These are phyloP conservation scores for Macrocystidia cucumis DNA, from an alignment of 1,284 basidiomycete species.

Conservation along the genomic window DNA sequence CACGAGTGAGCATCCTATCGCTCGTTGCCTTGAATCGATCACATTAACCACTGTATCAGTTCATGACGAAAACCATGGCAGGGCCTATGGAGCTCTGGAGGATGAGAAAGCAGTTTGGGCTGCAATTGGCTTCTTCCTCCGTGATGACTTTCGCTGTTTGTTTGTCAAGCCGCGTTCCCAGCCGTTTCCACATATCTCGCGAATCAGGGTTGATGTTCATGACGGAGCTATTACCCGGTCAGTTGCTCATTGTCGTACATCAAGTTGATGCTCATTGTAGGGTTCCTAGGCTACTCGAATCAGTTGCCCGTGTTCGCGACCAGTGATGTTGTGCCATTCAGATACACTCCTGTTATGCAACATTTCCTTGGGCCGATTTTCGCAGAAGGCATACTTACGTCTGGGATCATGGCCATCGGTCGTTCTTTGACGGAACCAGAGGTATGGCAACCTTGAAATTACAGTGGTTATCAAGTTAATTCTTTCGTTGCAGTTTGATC, in stretches of 20 bases:
- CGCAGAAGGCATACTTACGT: slow-evolving; percentile 85
- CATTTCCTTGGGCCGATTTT: slow-evolving; percentile 86
- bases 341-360: slow-evolving; percentile 96
- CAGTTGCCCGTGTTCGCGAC: slow-evolving; percentile 63
- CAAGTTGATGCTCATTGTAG: slow-evolving; percentile 4
- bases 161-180: slow-evolving; percentile 78
- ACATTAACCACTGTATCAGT: slow-evolving; percentile 39
- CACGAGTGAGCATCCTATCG: slow-evolving; percentile 49
- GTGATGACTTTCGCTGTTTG: slow-evolving; percentile 93
- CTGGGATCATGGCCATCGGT: slow-evolving; percentile 88
- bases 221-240: slow-evolving; percentile 85
- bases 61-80: slow-evolving; percentile 84
- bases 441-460: slow-evolving; percentile 32
- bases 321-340: slow-evolving; percentile 91
- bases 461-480: slow-evolving; percentile 6
- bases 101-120: slow-evolving; percentile 95
- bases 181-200: slow-evolving; percentile 85
- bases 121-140: slow-evolving; percentile 82
- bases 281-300: slow-evolving; percentile 26
- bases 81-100: slow-evolving; percentile 89
- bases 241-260: slow-evolving; percentile 10
- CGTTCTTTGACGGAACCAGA: slow-evolving; percentile 89
- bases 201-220: slow-evolving; percentile 87
- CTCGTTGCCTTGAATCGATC: slow-evolving; percentile 1
- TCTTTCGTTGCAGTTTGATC: slow-evolving; percentile 64